Evolutionary conservation across 176 grass and related monocot genomes (phyloP).

Genomic region (Carex cristatella): DNA sequence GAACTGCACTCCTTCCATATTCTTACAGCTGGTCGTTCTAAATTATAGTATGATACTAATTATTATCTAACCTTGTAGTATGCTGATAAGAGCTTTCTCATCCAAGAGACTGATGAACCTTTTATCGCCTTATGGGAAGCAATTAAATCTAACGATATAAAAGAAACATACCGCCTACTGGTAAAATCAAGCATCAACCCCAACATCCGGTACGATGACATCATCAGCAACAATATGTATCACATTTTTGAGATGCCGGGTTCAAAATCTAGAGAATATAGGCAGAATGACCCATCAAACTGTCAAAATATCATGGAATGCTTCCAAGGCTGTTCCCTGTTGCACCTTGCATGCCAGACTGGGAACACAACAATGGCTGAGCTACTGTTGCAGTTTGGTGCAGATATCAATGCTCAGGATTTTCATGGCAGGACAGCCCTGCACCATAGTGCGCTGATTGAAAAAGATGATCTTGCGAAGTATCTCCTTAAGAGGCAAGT

Average conservation of each 20-base stretch:
- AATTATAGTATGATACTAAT: neutral
- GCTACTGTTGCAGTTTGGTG: slow-evolving; percentile 85
- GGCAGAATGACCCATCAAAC: slow-evolving; percentile 11
- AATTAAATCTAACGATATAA: slow-evolving; percentile 71
- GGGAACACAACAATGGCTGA: slow-evolving; percentile 87
- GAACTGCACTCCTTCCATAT: neutral
- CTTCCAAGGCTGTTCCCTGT: slow-evolving; percentile 79
- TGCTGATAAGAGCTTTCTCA: slow-evolving; percentile 30
- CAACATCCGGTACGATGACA: slow-evolving; percentile 29
- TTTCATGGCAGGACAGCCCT: slow-evolving; percentile 64
- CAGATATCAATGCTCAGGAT: slow-evolving; percentile 74
- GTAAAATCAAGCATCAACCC: slow-evolving; percentile 31
- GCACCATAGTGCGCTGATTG: slow-evolving; percentile 82
- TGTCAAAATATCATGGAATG: slow-evolving; percentile 32
- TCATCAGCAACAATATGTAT: slow-evolving; percentile 1
- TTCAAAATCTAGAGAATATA: slow-evolving; percentile 26
- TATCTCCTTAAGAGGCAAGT: slow-evolving; percentile 77
- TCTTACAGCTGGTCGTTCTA: neutral
- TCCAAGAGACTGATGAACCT: neutral
- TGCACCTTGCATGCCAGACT: slow-evolving; percentile 81
- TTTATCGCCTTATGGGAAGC: slow-evolving; percentile 39
- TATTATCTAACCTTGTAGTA: slow-evolving; percentile 26
- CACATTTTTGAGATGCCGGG: slow-evolving; percentile 1
- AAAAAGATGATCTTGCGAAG: slow-evolving; percentile 65
- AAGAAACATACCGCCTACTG: slow-evolving; percentile 54